Base-by-base conservation (phyloP, 768 basidiomycete species). In the Leccinum barrowsii region DNA sequence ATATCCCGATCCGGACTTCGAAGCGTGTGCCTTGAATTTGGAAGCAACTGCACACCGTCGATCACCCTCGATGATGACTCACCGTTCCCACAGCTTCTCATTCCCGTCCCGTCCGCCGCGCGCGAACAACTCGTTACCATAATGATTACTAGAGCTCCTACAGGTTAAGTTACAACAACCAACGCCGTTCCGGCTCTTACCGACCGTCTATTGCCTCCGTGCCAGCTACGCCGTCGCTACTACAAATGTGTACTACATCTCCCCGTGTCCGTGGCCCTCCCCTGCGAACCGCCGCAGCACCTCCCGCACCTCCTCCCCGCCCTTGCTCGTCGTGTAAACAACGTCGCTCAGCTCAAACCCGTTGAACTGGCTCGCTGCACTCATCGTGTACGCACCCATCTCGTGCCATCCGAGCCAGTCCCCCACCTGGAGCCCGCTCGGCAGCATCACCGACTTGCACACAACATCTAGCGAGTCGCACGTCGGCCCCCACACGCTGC, bases 351-450 rank as follows among this genome's bases (percentile, higher is more conserved):
- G 72, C 67, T 90, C 83, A 67, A 95, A 95, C 55, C 92, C 93
- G 69, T 95, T 96, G 80, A 98, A 98, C 76, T 87, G 89, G 75
- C 91, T 94, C 54, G 97, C 94, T 0, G 97, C 97, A 69, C 94
- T 97, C 59, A 94, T 77, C n/a, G 97, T 98, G 77, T 99, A 99
- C 32, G 97, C 97, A 30, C 97, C 97, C 97, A 99, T 98, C 70
- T 92, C 87, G 57, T 88, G 87, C 77, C 95, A 99, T n/a, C 89
- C 91, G 17, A 99, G 82, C 97, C 97, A 99, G 72, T 99, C 97
- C 7, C 97, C 97, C 7, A 97, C 94, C 59, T 83, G 80, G 54
- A 98, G 79, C 1, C 80, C 81, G 30, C 74, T 74, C 4, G 92
- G 94, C 61, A 91, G 79, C 67, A 73, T 78, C 54, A 79, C 80